phyloP scores from a whole-genome alignment of 148 eudicot genomes.

The Cornus controversa region DNA sequence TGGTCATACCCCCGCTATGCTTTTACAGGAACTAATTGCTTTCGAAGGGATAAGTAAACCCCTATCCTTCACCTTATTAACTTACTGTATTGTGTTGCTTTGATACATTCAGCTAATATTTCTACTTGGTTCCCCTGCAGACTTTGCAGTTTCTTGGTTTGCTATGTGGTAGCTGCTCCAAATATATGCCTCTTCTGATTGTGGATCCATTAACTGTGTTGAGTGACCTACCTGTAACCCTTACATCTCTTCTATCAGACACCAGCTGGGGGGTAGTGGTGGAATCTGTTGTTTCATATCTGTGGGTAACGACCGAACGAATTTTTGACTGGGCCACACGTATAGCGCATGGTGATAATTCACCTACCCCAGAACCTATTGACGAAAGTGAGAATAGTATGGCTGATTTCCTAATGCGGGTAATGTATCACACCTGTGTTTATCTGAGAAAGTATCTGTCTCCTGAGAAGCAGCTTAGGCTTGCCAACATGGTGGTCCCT shows the following conservation, averaged over 20 bases:
- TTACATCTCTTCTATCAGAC: constrained; percentile 54
- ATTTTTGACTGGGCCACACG: constrained; percentile 47
- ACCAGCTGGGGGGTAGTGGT: constrained; percentile 47
- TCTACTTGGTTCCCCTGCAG: constrained; percentile 28
- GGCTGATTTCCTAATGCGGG: constrained; percentile 40
- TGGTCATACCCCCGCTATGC: background rate
- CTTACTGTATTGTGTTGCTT: background rate
- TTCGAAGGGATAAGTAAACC: background rate
- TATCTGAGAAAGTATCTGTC: constrained; percentile 54
- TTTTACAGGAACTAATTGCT: background rate
- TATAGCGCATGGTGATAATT: constrained; percentile 14
- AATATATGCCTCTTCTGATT: constrained; percentile 75
- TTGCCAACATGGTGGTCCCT: constrained; percentile 58
- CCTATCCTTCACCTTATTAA: background rate
- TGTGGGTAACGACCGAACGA: constrained; percentile 60
- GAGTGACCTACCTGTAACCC: constrained; percentile 69
- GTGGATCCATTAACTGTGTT: constrained; percentile 49
- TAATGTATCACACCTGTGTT: constrained; percentile 51
- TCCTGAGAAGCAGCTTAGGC: constrained; percentile 62
- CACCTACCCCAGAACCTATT: constrained; percentile 35
- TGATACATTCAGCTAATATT: background rate
- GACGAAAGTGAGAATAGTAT: constrained; percentile 45
- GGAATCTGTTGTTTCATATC: constrained; percentile 48
- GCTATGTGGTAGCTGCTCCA: constrained; percentile 67
- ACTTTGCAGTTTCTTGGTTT: constrained; percentile 66